Evolutionary conservation across 129 eudicot species (phyloP).

Genomic region (Saposhnikovia divaricata): DNA sequence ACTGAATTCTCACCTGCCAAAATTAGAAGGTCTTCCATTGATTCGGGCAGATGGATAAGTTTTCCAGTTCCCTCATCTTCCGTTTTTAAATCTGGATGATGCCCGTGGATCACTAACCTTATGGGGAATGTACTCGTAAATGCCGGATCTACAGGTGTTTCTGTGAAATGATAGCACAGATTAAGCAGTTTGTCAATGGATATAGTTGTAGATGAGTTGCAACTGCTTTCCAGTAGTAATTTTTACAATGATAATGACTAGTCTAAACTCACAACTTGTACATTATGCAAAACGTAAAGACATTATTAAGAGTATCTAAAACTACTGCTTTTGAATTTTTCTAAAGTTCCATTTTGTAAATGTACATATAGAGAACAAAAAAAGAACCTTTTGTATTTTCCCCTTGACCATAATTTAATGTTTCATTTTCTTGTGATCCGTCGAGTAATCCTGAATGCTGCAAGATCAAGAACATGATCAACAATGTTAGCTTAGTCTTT

Average conservation of each 20-base stretch:
- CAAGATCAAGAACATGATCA: constrained; percentile 12
- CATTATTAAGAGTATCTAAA: neutral
- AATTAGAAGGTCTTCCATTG: constrained; percentile 48
- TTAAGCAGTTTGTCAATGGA: neutral
- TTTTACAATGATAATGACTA: too few species aligned
- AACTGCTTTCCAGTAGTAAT: neutral
- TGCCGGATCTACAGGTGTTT: constrained; percentile 24
- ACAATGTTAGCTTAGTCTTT: constrained; percentile 13
- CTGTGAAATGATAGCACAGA: constrained; percentile 26
- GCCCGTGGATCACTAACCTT: constrained; percentile 67
- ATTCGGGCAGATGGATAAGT: constrained; percentile 64
- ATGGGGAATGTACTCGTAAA: constrained; percentile 22
- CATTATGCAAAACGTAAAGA: neutral
- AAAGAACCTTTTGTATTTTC: constrained; percentile 26
- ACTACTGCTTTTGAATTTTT: neutral
- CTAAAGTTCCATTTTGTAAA: too few species aligned
- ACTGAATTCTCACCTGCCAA: constrained; percentile 55
- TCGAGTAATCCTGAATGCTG: constrained; percentile 37
- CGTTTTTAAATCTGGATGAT: constrained; percentile 48
- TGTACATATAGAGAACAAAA: neutral
- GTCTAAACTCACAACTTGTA: neutral
- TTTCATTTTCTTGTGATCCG: constrained; percentile 32
- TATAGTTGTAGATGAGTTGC: neutral
- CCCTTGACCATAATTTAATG: constrained; percentile 27
- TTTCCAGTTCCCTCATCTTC: constrained; percentile 42